These are phyloP conservation scores for Saccharomyces hybrid DNA, from an alignment of 1,139 yeast species.

Conservation along the genomic window DNA sequence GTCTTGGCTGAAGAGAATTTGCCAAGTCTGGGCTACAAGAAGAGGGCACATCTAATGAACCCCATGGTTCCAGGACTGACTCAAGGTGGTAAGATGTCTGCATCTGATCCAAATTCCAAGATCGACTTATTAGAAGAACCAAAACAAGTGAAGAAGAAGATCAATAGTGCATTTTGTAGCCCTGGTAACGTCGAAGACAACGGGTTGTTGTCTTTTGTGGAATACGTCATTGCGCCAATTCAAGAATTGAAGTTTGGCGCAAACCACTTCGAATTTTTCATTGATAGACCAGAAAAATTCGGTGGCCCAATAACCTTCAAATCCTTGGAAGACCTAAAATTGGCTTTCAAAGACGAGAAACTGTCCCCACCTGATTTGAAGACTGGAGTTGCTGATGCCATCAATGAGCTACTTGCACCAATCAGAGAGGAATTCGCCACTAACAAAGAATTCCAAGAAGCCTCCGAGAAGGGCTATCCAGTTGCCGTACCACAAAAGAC, in stretches of 20 bases:
- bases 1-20: constrained; percentile 94
- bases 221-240: constrained; percentile 79
- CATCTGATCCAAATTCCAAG: constrained; percentile 96
- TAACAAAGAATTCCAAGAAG: constrained; percentile 65
- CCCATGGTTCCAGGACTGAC: constrained; percentile 97
- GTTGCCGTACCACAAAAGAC: constrained; percentile 51
- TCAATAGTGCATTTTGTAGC: constrained; percentile 87
- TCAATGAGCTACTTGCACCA: constrained; percentile 78
- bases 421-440: constrained; percentile 60
- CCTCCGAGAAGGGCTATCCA: constrained; percentile 78
- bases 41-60: constrained; percentile 97
- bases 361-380: constrained; percentile 92
- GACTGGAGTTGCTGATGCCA: constrained; percentile 79
- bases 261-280: constrained; percentile 52
- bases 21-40: constrained; percentile 80
- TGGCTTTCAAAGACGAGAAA: constrained; percentile 61
- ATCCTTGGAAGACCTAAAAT: constrained; percentile 60
- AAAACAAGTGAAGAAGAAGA: constrained; percentile 78
- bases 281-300: constrained; percentile 91
- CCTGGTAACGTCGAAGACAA: constrained; percentile 91
- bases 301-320: constrained; percentile 83
- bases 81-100: constrained; percentile 98
- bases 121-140: constrained; percentile 89
- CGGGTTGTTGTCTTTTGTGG: constrained; percentile 79
- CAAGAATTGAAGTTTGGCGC: constrained; percentile 60